A percentile compares a stretch with the other conserved stretches of the same genome.
Conservation (phyloP, 2,329 filamentous ascomycete genomes). For the Penicillium crustosum region DNA sequence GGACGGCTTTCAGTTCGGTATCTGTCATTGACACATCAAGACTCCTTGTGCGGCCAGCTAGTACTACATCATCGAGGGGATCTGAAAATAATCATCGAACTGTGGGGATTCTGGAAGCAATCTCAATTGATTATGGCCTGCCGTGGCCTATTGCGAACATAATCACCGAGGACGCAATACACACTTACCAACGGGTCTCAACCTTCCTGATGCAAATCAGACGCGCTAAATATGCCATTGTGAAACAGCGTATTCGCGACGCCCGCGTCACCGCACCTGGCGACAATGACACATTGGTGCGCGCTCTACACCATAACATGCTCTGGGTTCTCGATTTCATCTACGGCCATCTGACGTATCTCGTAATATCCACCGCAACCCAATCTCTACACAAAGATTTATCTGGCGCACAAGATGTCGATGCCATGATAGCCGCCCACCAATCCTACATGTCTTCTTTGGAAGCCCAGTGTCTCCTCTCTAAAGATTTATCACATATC, state of each 20-base stretch:
- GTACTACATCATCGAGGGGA: slow-evolving; percentile 42
- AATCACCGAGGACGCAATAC: slow-evolving; percentile 63
- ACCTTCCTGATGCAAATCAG: slow-evolving; percentile 75
- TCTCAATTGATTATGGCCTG: slow-evolving; percentile 69
- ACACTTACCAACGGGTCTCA: slow-evolving; percentile 69
- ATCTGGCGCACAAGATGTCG: slow-evolving; percentile 66
- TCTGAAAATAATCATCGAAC: slow-evolving; percentile 53
- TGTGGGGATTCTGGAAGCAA: slow-evolving; percentile 60
- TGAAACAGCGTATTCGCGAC: slow-evolving; percentile 48
- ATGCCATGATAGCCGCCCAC: slow-evolving; percentile 75
- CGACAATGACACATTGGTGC: slow-evolving; percentile 39
- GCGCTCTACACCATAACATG: slow-evolving; percentile 63
- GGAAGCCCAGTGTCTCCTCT: slow-evolving; percentile 68
- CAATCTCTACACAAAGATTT: slow-evolving; percentile 59
- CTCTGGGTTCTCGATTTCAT: slow-evolving; percentile 76
- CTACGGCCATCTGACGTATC: slow-evolving; percentile 72
- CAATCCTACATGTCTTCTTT: slow-evolving; percentile 62
- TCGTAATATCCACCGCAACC: slow-evolving; percentile 66
- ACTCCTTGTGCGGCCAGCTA: slow-evolving; percentile 58
- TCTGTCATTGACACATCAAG: slow-evolving; percentile 59
- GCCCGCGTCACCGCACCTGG: slow-evolving; percentile 28
- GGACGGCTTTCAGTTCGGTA: slow-evolving; percentile 64
- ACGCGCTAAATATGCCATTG: slow-evolving; percentile 67
- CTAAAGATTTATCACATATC: slow-evolving; percentile 67
- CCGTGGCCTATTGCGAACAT: slow-evolving; percentile 69